Percentiles rank a stretch among this genome's conserved stretches.
These are phyloP conservation scores for Nannizzia gypsea DNA, from an alignment of 2,329 filamentous ascomycete species.

Conservation along the genomic window DNA sequence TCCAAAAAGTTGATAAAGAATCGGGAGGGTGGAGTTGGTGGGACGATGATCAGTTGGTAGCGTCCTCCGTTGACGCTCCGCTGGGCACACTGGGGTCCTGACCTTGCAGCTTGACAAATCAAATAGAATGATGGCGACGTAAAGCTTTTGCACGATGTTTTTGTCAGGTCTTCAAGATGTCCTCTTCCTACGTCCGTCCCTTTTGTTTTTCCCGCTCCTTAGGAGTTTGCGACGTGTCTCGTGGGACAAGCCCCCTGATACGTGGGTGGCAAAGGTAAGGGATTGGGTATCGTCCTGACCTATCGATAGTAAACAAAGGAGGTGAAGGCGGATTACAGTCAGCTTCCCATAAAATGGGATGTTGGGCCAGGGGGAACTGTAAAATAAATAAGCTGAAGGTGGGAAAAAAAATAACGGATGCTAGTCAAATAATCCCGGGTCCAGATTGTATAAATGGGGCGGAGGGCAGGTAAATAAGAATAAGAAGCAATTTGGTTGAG, in stretches of 20 bases:
- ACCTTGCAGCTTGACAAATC: conserved; percentile 1
- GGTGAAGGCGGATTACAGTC: conserved; percentile 1
- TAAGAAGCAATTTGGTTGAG: conserved; percentile 8
- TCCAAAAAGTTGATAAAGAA: conserved; percentile 6
- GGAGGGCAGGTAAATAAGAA: conserved; percentile 5
- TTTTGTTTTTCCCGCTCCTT: conserved; percentile 4
- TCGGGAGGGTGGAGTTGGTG: conserved; percentile 12
- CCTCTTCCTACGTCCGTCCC: not conserved
- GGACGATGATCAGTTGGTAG: conserved; percentile 12
- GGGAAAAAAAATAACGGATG: not conserved
- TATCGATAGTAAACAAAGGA: conserved; percentile 2
- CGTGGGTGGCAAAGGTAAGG: conserved; percentile 12
- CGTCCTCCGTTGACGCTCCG: not conserved
- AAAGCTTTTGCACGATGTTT: not conserved
- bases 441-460: conserved; percentile 6
- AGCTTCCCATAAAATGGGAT: conserved; percentile 3
- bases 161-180: not conserved
- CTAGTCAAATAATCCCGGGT: conserved; percentile 3
- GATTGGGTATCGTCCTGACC: conserved; percentile 7
- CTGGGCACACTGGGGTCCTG: not conserved
- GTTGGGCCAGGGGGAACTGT: conserved; percentile 1
- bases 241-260: conserved; percentile 10
- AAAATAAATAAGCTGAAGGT: not conserved
- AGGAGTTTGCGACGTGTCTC: conserved; percentile 13
- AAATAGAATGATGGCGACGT: not conserved